A percentile compares a stretch with the other conserved stretches of the same genome.
These are phyloP conservation scores for Rhodotorula taiwanensis DNA, from an alignment of 768 basidiomycete species.

Conservation along the genomic window DNA sequence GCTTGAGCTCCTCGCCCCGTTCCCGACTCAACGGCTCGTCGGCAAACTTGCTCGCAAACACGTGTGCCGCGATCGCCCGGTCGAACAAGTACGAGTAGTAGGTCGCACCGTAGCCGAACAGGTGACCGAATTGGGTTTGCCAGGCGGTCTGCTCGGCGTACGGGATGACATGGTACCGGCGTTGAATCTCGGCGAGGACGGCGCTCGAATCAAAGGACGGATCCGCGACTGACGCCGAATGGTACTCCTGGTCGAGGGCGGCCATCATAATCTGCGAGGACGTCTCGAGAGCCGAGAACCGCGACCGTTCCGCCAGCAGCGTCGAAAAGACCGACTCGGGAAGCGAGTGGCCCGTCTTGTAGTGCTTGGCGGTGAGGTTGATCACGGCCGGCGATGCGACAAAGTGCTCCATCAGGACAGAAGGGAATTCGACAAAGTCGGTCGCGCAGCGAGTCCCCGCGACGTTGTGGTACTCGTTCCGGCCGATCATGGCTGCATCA, in stretches of 20 bases:
- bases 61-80: constrained; percentile 85
- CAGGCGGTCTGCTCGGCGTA: constrained; percentile 78
- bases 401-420: constrained; percentile 98
- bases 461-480: constrained; percentile 95
- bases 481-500: constrained; percentile 82
- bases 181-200: constrained; percentile 54
- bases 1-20: constrained; percentile 73
- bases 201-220: constrained; percentile 69
- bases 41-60: constrained; percentile 72
- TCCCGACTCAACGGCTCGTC: constrained; percentile 61
- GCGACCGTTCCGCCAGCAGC: constrained; percentile 41
- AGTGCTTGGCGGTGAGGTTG: constrained; percentile 54
- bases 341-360: constrained; percentile 44
- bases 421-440: constrained; percentile 95
- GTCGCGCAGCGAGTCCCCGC: constrained; percentile 96
- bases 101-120: constrained; percentile 93
- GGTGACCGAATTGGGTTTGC: constrained; percentile 91
- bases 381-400: constrained; percentile 75
- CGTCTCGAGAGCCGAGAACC: constrained; percentile 63
- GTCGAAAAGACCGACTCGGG: constrained; percentile 43
- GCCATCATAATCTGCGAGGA: constrained; percentile 86
- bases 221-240: constrained; percentile 56
- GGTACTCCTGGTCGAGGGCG: constrained; percentile 79
- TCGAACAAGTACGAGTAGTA: constrained; percentile 98
- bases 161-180: constrained; percentile 64